These are phyloP conservation scores for Zygotorulaspora mrakii DNA, from an alignment of 1,139 yeast species.

Conservation along the genomic window DNA sequence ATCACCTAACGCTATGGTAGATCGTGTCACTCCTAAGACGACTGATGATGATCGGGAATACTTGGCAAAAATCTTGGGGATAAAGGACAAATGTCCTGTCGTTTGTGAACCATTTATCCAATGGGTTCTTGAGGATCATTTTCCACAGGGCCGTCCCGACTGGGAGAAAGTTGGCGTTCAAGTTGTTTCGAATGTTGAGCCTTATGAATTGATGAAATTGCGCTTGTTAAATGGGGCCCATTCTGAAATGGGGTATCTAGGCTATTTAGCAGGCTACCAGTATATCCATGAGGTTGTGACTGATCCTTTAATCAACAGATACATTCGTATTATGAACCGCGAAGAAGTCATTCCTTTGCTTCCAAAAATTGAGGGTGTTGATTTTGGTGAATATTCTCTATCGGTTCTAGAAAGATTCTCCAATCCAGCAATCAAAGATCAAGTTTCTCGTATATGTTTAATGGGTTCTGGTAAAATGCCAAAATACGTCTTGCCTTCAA, in stretches of 20 bases:
- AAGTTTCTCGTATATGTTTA: constrained; percentile 12
- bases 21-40: constrained; percentile 13
- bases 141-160: constrained; percentile 11
- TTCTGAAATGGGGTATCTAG: constrained; percentile 13
- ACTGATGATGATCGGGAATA: constrained; percentile 9
- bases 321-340: constrained; percentile 7
- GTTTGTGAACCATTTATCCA: constrained; percentile 12
- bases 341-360: constrained; percentile 8
- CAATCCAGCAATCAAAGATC: constrained; percentile 12
- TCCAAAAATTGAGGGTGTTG: constrained; percentile 9
- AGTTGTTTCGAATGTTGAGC: constrained; percentile 10
- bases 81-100: constrained; percentile 10
- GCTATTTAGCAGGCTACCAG: constrained; percentile 10
- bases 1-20: constrained; percentile 12
- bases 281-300: constrained; percentile 12
- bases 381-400: constrained; percentile 11
- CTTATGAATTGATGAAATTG: constrained; percentile 11
- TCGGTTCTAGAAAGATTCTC: constrained; percentile 12
- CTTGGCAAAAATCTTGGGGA: constrained; percentile 4
- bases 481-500: constrained; percentile 8
- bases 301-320: constrained; percentile 9
- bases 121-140: constrained; percentile 12
- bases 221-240: constrained; percentile 12
- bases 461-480: constrained; percentile 17
- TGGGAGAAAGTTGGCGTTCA: constrained; percentile 13